Conservation (phyloP, 2,329 filamentous ascomycete genomes). For the Purpureocillium takamizusanense region DNA sequence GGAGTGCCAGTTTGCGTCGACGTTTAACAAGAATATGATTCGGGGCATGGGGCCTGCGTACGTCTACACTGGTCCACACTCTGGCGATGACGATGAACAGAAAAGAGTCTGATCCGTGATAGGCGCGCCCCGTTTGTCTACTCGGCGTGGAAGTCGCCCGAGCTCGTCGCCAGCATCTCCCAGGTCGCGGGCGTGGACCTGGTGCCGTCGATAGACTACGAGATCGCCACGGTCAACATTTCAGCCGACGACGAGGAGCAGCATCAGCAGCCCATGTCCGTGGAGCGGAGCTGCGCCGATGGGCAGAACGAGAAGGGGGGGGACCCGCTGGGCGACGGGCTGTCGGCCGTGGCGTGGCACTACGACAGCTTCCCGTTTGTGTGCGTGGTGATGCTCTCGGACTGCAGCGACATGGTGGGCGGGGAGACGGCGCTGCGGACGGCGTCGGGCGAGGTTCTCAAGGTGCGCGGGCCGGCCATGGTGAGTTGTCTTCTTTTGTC, state of each 20-base stretch:
- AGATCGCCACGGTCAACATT: constrained; percentile 48
- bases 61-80: constrained; percentile 20
- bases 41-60: constrained; percentile 36
- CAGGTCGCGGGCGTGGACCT: constrained; percentile 46
- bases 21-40: constrained; percentile 44
- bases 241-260: constrained; percentile 35
- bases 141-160: constrained; percentile 32
- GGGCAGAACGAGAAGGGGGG: not conserved
- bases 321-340: constrained; percentile 30
- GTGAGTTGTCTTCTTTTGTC: constrained; percentile 18
- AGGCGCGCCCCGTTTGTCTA: constrained; percentile 58
- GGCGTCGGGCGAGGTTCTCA: constrained; percentile 42
- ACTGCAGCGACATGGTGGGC: constrained; percentile 53
- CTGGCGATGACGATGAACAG: no score
- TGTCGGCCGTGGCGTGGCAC: constrained; percentile 54
- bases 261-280: constrained; percentile 16
- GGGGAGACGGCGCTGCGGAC: constrained; percentile 55
- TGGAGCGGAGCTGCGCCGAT: no score
- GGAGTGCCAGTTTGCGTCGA: constrained; percentile 44
- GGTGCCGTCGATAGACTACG: constrained; percentile 42
- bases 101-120: no score
- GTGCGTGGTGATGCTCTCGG: constrained; percentile 60
- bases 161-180: constrained; percentile 37
- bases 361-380: constrained; percentile 59
- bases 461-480: constrained; percentile 51